phyloP scores from a whole-genome alignment of 352 stramenopile genomes.

The Pythium inflatum region DNA sequence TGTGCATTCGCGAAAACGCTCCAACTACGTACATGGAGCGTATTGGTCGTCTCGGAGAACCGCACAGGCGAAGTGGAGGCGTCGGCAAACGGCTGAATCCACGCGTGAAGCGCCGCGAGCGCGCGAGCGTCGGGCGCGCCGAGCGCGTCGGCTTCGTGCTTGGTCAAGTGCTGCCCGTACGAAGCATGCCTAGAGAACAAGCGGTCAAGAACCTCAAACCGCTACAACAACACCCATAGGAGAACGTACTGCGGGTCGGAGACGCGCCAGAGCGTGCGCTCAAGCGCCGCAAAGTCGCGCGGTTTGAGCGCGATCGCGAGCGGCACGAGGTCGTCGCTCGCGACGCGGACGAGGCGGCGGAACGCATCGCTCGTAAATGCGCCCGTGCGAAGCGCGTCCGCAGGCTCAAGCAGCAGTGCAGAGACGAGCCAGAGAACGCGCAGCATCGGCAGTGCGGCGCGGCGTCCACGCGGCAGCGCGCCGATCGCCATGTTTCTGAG shows the following conservation, averaged over 20 bases:
- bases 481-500: too few relatives aligned
- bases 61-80: background rate
- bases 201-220: background rate
- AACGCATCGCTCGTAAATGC: constrained; percentile 24
- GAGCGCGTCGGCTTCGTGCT: constrained; percentile 48
- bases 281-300: constrained; percentile 54
- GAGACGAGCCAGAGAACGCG: background rate
- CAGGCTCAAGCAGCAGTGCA: background rate
- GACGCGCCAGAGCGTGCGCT: constrained; percentile 54
- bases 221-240: too few relatives aligned
- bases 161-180: constrained; percentile 59
- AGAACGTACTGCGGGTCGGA: constrained; percentile 59
- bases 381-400: constrained; percentile 14
- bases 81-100: constrained; percentile 40
- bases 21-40: constrained; percentile 37
- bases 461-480: too few relatives aligned
- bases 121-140: constrained; percentile 47
- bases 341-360: constrained; percentile 15
- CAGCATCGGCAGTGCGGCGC: too few relatives aligned
- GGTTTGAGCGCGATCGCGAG: constrained; percentile 58
- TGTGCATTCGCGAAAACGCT: too few relatives aligned
- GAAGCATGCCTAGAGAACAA: constrained; percentile 39
- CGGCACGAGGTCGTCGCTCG: constrained; percentile 43
- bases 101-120: constrained; percentile 51
- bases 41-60: constrained; percentile 28